These are phyloP conservation scores for Friedmanniomyces endolithicus DNA, from an alignment of 495 filamentous ascomycete species.

Conservation along the genomic window DNA sequence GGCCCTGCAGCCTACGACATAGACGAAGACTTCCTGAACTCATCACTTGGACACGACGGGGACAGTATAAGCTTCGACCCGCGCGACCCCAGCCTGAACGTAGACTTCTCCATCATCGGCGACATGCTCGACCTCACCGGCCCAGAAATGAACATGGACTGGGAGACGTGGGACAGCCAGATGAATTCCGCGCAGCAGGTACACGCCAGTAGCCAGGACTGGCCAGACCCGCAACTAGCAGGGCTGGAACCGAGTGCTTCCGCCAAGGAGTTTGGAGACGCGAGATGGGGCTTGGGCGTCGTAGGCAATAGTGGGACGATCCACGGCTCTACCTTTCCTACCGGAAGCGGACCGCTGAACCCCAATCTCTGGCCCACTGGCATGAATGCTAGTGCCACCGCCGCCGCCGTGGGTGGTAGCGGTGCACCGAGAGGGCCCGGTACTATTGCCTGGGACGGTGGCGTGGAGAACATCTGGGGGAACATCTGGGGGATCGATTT, in stretches of 20 bases:
- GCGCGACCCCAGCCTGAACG: neutral
- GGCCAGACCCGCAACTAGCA: neutral
- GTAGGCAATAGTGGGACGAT: neutral
- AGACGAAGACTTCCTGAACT: too few relatives aligned
- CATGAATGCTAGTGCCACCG: neutral
- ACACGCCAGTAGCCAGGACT: neutral
- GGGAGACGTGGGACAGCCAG: slow-evolving; percentile 18
- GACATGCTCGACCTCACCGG: slow-evolving; percentile 12
- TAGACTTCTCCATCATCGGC: slow-evolving; percentile 14
- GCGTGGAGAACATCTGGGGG: too few relatives aligned
- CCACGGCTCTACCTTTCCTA: too few relatives aligned
- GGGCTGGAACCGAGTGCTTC: neutral
- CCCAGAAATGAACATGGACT: slow-evolving; percentile 9
- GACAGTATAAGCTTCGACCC: neutral
- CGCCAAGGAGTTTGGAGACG: neutral
- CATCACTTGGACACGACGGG: too few relatives aligned
- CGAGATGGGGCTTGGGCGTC: neutral
- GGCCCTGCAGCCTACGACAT: neutral
- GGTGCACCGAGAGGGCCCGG: neutral
- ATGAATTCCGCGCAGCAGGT: neutral
- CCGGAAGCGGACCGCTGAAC: too few relatives aligned
- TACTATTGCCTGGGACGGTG: neutral
- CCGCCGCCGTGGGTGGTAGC: neutral
- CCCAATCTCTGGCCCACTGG: neutral
- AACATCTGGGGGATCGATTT: neutral